These are phyloP conservation scores for Apophysomyces variabilis DNA, from an alignment of 371 early-diverging fungal genomes.

Conservation along the genomic window DNA sequence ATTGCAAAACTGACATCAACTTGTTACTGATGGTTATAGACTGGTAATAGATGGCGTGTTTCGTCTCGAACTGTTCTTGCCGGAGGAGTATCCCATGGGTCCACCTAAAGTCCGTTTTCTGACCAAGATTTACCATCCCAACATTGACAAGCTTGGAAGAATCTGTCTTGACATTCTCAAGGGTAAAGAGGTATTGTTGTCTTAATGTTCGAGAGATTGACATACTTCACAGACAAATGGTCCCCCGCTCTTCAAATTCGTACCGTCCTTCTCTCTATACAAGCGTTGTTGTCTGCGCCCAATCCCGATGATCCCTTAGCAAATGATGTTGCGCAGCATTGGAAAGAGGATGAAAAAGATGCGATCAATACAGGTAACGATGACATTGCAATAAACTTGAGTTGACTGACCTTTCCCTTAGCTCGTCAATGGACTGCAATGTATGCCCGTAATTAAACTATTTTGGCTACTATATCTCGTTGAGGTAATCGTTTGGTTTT, in stretches of 20 bases:
- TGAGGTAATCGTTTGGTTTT: not conserved
- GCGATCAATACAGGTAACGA: slow-evolving; percentile 90
- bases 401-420: slow-evolving; percentile 1
- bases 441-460: slow-evolving; percentile 23
- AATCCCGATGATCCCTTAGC: slow-evolving; percentile 99
- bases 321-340: slow-evolving; percentile 98
- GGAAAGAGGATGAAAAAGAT: slow-evolving; percentile 93
- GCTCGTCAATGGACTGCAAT: slow-evolving; percentile 31
- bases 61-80: slow-evolving; percentile 94
- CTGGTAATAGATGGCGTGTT: slow-evolving; percentile 86
- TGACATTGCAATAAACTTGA: not conserved
- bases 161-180: slow-evolving; percentile 99
- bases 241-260: slow-evolving; percentile 98
- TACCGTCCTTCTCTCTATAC: slow-evolving; percentile 97
- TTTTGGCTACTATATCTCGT: not conserved
- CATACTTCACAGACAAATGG: slow-evolving; percentile 87
- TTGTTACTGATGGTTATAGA: slow-evolving; percentile 11
- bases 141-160: slow-evolving; percentile 98
- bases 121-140: slow-evolving; percentile 99
- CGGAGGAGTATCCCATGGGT: slow-evolving; percentile 98
- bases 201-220: too few relatives aligned
- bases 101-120: slow-evolving; percentile 99
- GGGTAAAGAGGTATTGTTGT: slow-evolving; percentile 54
- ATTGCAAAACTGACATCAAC: not conserved
- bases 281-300: slow-evolving; percentile 98